Evolutionary conservation across 2,329 filamentous ascomycete genomes (phyloP).

Genomic region (Diplodia seriata): DNA sequence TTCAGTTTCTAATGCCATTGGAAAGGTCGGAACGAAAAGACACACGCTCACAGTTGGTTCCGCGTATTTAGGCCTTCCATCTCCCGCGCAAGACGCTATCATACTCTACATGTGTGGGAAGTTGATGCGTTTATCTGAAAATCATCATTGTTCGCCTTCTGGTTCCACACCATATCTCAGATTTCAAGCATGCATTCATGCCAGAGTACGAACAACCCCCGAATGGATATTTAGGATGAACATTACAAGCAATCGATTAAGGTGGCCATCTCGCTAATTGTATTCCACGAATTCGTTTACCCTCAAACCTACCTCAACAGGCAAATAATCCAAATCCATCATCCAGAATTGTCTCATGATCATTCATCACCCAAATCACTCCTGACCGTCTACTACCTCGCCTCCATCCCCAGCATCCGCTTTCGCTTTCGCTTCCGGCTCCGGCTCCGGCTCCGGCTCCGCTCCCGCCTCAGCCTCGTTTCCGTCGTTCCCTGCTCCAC

Average conservation of each 20-base stretch:
- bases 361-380: constrained; percentile 6
- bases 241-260: neutral
- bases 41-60: too few relatives aligned
- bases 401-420: too few relatives aligned
- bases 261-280: too few relatives aligned
- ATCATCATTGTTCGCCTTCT: too few relatives aligned
- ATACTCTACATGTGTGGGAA: too few relatives aligned
- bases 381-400: neutral
- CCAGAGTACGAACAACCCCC: neutral
- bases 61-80: too few relatives aligned
- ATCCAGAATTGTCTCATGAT: neutral
- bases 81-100: too few relatives aligned
- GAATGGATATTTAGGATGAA: neutral
- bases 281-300: neutral
- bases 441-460: too few relatives aligned
- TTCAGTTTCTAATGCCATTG: too few relatives aligned
- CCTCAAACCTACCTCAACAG: neutral
- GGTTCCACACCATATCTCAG: neutral
- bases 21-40: too few relatives aligned
- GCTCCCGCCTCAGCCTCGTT: neutral
- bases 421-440: neutral
- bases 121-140: too few relatives aligned
- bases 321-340: neutral
- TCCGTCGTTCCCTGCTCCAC: neutral
- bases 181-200: neutral